Conservation (phyloP, 192 early-diverging fungal species). For the Phycomyces nitens region DNA sequence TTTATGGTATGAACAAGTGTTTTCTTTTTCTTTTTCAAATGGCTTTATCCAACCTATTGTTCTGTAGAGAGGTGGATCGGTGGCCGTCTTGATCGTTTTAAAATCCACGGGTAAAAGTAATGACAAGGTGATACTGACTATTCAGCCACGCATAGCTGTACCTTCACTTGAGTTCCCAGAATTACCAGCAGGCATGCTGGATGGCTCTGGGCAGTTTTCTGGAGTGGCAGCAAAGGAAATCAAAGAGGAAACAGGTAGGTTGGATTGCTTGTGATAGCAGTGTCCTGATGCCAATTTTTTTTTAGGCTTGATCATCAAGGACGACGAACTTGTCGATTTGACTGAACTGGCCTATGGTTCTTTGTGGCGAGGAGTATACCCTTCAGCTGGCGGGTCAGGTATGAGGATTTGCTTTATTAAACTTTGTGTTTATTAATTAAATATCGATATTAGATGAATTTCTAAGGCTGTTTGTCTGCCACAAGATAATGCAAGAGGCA, state of each 20-base stretch:
- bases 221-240: conserved; percentile 78
- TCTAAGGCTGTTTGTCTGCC: conserved; percentile 65
- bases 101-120: conserved; percentile 35
- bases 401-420: neutral
- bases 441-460: conserved; percentile 48
- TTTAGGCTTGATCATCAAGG: conserved; percentile 48
- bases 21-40: neutral
- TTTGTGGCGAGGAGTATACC: conserved; percentile 55
- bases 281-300: too few relatives aligned
- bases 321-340: conserved; percentile 64
- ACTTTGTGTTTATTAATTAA: neutral
- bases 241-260: conserved; percentile 73
- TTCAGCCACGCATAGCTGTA: conserved; percentile 72
- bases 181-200: conserved; percentile 86
- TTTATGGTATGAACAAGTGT: conserved; percentile 59
- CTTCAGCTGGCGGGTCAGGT: conserved; percentile 70
- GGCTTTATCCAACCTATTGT: too few relatives aligned
- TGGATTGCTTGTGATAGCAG: too few relatives aligned
- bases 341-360: conserved; percentile 50
- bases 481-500: conserved; percentile 46
- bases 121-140: conserved; percentile 62
- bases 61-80: conserved; percentile 66
- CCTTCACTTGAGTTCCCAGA: conserved; percentile 60
- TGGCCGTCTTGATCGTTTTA: conserved; percentile 68
- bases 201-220: conserved; percentile 67